Evolutionary conservation across 169 alveolate species (phyloP).

Genomic region (Cryptosporidium viatorum): DNA sequence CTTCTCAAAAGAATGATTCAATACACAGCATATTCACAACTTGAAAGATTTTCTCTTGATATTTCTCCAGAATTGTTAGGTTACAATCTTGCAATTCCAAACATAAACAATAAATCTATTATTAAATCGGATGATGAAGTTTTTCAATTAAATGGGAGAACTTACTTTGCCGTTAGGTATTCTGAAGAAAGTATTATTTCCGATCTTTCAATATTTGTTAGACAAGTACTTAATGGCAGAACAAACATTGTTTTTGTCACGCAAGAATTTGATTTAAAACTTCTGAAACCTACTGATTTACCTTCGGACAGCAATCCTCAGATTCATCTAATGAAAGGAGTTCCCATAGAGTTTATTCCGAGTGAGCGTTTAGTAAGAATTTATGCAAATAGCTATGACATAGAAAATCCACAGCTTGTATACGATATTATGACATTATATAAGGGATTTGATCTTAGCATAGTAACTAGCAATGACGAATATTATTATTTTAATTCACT

Average conservation of each 20-base stretch:
- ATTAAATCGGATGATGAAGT: background rate
- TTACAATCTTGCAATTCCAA: slow-evolving; percentile 6
- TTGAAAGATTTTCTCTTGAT: slow-evolving; percentile 3
- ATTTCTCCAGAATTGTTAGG: slow-evolving; percentile 3
- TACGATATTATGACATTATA: slow-evolving; percentile 23
- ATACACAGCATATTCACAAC: background rate
- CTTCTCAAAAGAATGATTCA: background rate
- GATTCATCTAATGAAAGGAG: slow-evolving; percentile 27
- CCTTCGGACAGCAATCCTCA: background rate
- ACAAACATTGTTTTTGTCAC: background rate
- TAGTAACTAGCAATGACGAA: slow-evolving; percentile 6
- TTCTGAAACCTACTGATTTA: background rate
- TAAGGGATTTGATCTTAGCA: slow-evolving; percentile 34
- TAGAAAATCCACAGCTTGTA: background rate
- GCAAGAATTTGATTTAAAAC: background rate
- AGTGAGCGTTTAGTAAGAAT: slow-evolving; percentile 32
- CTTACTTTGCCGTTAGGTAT: slow-evolving; percentile 16
- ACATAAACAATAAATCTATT: background rate
- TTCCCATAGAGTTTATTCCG: slow-evolving; percentile 26
- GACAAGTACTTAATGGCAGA: slow-evolving; percentile 22
- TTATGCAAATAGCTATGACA: background rate
- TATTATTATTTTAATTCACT: background rate
- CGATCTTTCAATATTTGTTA: background rate
- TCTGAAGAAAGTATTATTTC: background rate
- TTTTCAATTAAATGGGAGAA: background rate